A percentile compares a stretch with the other conserved stretches of the same genome.
Conservation (phyloP, 2,329 filamentous ascomycete species). For the Seiridium cupressi region DNA sequence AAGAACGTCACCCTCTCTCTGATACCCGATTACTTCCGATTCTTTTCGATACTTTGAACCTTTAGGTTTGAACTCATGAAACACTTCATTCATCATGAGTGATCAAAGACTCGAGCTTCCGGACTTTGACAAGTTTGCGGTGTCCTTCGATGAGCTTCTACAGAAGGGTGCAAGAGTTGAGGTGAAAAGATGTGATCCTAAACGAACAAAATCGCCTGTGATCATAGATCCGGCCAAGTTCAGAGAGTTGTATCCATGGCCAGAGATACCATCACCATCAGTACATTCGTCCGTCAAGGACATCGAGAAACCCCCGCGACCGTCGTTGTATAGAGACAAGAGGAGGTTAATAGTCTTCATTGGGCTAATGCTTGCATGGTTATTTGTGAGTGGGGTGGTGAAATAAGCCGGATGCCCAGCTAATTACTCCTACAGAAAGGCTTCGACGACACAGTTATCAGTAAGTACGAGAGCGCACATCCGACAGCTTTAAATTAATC, state of each 20-base stretch:
- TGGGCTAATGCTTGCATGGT: conserved; percentile 7
- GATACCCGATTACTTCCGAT: no score
- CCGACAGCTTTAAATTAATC: not conserved
- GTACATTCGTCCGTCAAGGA: not conserved
- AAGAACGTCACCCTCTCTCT: no score
- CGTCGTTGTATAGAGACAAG: conserved; percentile 6
- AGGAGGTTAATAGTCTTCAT: conserved; percentile 4
- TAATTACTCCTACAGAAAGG: conserved; percentile 4
- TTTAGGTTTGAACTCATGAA: no score
- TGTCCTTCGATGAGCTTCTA: not conserved
- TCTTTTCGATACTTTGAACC: no score
- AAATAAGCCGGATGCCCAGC: not conserved
- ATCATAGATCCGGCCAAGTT: not conserved
- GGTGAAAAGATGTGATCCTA: not conserved
- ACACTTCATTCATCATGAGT: not conserved
- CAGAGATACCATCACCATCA: not conserved
- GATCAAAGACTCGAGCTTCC: not conserved
- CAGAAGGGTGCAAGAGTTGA: not conserved
- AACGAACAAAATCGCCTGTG: not conserved
- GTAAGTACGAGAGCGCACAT: not conserved
- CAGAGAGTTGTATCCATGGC: not conserved
- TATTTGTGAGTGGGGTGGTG: conserved; percentile 3
- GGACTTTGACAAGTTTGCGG: not conserved
- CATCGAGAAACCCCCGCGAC: not conserved
- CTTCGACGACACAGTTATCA: conserved; percentile 10